Base-by-base conservation (phyloP, 2,329 filamentous ascomycete genomes). In the Cladosporium sp. region DNA sequence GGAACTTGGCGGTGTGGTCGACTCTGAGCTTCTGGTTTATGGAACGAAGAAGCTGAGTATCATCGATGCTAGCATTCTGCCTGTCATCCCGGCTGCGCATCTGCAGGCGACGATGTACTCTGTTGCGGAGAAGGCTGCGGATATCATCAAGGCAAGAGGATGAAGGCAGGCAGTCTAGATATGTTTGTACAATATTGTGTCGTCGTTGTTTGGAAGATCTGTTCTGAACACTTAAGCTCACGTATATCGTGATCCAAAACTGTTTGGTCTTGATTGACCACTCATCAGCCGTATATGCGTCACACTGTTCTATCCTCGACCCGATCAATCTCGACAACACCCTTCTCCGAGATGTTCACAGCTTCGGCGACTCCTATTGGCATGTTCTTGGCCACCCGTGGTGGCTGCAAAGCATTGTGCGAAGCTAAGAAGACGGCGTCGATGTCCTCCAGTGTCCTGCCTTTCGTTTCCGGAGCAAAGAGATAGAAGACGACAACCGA, bases 401-500 rank as follows among this genome's bases (percentile, higher is more conserved):
- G 67, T 7, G 71, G 67, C 46, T 72, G 66, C 29, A 72, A 35
- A 10, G 67, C 56, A 60, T 72, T 72, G 37, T 58, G 67, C 2
- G 71, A 64, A 12, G 61, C 59, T 18, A 73, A 44, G 65, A 75
- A 75, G 61, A 74, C 72, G 11, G 68, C 72, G 65, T 75, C 73
- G 33, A 74, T 70, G 6, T 73, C 71, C 53, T 75, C 73, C 29
- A 75, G 65, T 8, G 69, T 72, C 44, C 73, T 62, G 23, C 72
- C 70, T 50, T 69, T 71, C 0, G 72, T 74, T 55, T 73, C 72
- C 3, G 72, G 72, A 10, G 67, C 23, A 40, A 73, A 72, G n/a
- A 75, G 67, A 58, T 74, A 75, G 33, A 74, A 69, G 4, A 68
- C 66, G 0, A 84, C 83, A 0, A 86, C 80, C 70, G 86, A 86